These are phyloP conservation scores for Ilyonectria sp. DNA, from an alignment of 2,329 filamentous ascomycete genomes.

Conservation along the genomic window DNA sequence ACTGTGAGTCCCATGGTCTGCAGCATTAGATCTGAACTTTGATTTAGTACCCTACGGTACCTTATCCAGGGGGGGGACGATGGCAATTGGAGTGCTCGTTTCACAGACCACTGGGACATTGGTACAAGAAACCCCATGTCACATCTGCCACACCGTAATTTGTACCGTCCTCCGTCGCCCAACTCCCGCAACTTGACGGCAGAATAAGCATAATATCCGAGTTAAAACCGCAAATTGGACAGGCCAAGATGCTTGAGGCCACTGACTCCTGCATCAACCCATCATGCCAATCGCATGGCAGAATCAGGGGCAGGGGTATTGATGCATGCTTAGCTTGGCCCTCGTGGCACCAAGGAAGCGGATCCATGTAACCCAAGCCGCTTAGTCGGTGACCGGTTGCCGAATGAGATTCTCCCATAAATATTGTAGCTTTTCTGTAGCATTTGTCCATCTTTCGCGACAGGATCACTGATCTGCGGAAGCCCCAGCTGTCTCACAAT, in stretches of 20 bases:
- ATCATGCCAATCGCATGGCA: background rate
- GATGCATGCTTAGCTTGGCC: conserved; percentile 10
- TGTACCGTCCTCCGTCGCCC: background rate
- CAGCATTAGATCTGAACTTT: too few species aligned
- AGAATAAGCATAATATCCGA: background rate
- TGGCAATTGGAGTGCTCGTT: too few species aligned
- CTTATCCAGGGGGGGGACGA: too few species aligned
- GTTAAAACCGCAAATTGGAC: background rate
- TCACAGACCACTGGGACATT: too few species aligned
- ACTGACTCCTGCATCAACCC: background rate
- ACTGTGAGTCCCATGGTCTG: too few species aligned
- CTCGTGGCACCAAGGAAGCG: conserved; percentile 10
- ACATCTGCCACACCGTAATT: background rate
- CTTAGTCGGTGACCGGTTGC: background rate
- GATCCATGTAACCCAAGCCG: background rate
- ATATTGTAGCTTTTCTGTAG: conserved; percentile 11
- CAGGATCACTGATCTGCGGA: conserved; percentile 16
- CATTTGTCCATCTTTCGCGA: background rate
- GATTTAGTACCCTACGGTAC: too few species aligned
- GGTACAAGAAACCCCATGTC: too few species aligned
- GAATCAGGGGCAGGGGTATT: background rate
- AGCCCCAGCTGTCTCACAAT: conserved; percentile 20
- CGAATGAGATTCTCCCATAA: conserved; percentile 7
- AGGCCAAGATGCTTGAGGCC: too few species aligned
- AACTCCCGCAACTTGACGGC: background rate